A percentile compares a stretch with the other conserved stretches of the same genome.
phyloP scores from a whole-genome alignment of 2,329 filamentous ascomycete species.

The Stachybotrys chartarum region DNA sequence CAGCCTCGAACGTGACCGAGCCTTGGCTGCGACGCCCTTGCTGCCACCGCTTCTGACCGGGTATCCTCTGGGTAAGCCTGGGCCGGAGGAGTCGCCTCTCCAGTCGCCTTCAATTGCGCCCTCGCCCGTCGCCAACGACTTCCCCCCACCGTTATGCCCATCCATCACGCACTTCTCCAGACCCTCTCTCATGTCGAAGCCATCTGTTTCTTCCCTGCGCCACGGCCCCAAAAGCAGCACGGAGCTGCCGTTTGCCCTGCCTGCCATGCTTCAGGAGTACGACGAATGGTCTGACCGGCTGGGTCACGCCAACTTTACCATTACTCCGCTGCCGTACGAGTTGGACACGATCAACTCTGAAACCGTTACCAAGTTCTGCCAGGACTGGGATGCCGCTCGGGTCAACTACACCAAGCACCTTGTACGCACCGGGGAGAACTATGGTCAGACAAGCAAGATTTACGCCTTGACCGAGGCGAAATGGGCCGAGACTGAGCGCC shows the following conservation, averaged over 20 bases:
- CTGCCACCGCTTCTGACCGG: slow-evolving; percentile 73
- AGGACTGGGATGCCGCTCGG: slow-evolving; percentile 77
- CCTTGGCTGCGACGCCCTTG: slow-evolving; percentile 70
- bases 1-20: slow-evolving; percentile 50
- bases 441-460: slow-evolving; percentile 81
- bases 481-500: slow-evolving; percentile 71
- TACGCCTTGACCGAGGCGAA: slow-evolving; percentile 82
- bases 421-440: slow-evolving; percentile 82
- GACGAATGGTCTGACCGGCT: slow-evolving; percentile 81
- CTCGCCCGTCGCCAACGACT: slow-evolving; percentile 35
- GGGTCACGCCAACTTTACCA: slow-evolving; percentile 90
- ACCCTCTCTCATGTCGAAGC: slow-evolving; percentile 69
- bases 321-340: slow-evolving; percentile 72
- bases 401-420: slow-evolving; percentile 86
- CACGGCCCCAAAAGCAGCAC: slow-evolving; percentile 52
- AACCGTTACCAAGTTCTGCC: slow-evolving; percentile 54
- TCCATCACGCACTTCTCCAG: slow-evolving; percentile 39
- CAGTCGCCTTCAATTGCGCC: slow-evolving; percentile 72
- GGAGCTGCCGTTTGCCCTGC: slow-evolving; percentile 47
- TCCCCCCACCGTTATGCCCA: slow-evolving; percentile 24
- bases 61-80: slow-evolving; percentile 41
- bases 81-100: slow-evolving; percentile 64
- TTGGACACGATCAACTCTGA: slow-evolving; percentile 55
- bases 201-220: slow-evolving; percentile 69
- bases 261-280: slow-evolving; percentile 58